Base-by-base conservation (phyloP, 192 early-diverging fungal genomes). In the Glomus cerebriforme region DNA sequence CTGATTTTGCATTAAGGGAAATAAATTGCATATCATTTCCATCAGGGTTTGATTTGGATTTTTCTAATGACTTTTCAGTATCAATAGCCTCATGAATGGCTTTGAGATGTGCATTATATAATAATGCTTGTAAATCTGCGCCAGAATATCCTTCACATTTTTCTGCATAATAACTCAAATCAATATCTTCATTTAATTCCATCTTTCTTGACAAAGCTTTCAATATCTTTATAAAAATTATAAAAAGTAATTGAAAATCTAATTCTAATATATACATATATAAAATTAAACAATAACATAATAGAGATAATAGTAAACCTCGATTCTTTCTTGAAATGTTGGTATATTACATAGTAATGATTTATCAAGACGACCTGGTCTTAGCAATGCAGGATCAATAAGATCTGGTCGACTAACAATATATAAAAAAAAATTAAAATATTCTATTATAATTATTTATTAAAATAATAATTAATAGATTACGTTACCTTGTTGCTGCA, bases 121-220 rank as follows among this genome's bases (percentile, higher is more conserved):
- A 80, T 29, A 99, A 87, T 0, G 93, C 96, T 85, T 98, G 98
- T 76, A 99, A 81, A 85, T 99, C 98, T 1, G 98, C 98, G 19
- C 98, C 97, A 0, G 96, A 90, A 73, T 93, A 93, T 13, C 92
- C 92, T 17, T 92, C 92, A 0, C 94, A 94, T 2, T 86, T 80
- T 58, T 83, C 80, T 7, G 95, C 94, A 70, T 91, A 85, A 2
- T 79, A 70, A 13, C 73, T 75, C 68, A 97, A 87, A 75, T 96
- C 89, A 10, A 97, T 83, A 35, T 83, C 78, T 2, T 79, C 76
- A n/a, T 80, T 88, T 24, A 96, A 82, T 15, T 82, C 81, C 81
- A 98, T 86, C 78, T 93, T 96, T 29, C 82, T 73, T 0, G 95
- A 89, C 2, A 97, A 88, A 24, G 92, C 90, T 26, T 81, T 59